Evolutionary conservation across 2,329 filamentous ascomycete species (phyloP), one percentile per base, ranked within the genome.

Genomic region (Monosporascus ibericus): DNA sequence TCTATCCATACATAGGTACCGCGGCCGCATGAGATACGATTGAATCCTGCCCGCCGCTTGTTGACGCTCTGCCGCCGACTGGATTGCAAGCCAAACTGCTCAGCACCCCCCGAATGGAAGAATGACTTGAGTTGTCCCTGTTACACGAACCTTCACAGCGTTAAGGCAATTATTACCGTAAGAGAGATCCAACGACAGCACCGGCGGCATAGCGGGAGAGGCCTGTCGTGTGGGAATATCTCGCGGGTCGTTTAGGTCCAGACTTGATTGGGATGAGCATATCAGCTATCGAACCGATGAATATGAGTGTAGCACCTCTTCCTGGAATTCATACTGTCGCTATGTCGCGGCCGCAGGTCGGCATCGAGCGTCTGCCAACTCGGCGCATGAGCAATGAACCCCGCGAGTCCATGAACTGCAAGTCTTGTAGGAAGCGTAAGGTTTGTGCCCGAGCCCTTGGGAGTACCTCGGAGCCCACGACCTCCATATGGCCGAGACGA

Each of bases 351-450:
- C 86, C 87, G 27, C 86, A 89, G 74, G 85, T 92, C 64, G 86
- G 87, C 67, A 92, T 92, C 69, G 87, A 92, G 72, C 83, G 88
- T 56, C 75, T 92, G 59, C 86, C 87, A 25, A 79, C 85, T 51
- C 83, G 86, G 57, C 84, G 87, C 42, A 76, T 83, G 70, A 84
- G 79, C 70, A 86, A 82, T 63, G 88, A 94, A 68, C 88, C 88
- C 40, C 63, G 65, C 51, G 90, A 95, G 75, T 88, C 88, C 36
- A 95, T 95, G 90, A 95, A 95, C 70, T 95, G 90, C 82, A 95
- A 95, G 71, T 94, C 89, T 52, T 95, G 90, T 75, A 83, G 90
- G 61, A 95, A 95, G 72, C 81, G 90, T 74, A 95, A 95, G 86
- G 90, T 92, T 71, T 47, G 74, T 63, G 50, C 58, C 47, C 30